Evolutionary conservation across 192 early-diverging fungal genomes (phyloP).

Genomic region (Coemansia sp.): DNA sequence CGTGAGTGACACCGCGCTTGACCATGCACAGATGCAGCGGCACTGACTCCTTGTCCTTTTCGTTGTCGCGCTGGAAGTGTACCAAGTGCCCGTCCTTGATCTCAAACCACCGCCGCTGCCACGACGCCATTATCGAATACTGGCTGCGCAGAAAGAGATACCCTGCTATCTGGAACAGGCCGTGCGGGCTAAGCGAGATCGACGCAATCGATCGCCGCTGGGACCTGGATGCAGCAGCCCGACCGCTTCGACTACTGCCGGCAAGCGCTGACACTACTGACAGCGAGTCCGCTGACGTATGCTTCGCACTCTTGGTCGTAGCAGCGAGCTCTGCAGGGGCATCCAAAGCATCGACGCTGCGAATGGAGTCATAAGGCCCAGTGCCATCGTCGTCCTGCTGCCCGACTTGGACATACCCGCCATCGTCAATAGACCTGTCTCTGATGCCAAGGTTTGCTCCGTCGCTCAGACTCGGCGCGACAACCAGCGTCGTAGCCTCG

Average conservation of each 20-base stretch:
- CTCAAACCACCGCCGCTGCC: slow-evolving; percentile 79
- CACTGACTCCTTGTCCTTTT: slow-evolving; percentile 61
- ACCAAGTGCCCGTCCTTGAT: slow-evolving; percentile 65
- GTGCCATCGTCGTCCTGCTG: slow-evolving; percentile 38
- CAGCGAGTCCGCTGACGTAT: background rate
- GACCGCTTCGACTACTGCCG: slow-evolving; percentile 1
- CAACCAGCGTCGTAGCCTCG: slow-evolving; percentile 20
- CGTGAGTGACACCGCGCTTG: slow-evolving; percentile 61
- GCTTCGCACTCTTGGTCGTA: slow-evolving; percentile 10
- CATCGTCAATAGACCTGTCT: slow-evolving; percentile 14
- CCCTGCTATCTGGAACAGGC: slow-evolving; percentile 65
- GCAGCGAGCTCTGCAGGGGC: slow-evolving; percentile 16
- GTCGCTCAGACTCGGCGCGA: slow-evolving; percentile 10
- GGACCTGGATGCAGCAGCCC: background rate
- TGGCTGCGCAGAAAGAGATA: slow-evolving; percentile 81
- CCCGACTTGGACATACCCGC: slow-evolving; percentile 44
- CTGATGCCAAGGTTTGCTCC: background rate
- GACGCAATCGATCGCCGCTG: slow-evolving; percentile 42
- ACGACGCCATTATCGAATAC: slow-evolving; percentile 74
- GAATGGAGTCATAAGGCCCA: slow-evolving; percentile 9
- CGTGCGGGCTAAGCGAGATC: slow-evolving; percentile 46
- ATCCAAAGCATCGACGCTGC: slow-evolving; percentile 22
- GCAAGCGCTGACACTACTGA: background rate
- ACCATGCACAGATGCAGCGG: slow-evolving; percentile 79
- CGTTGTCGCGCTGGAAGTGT: slow-evolving; percentile 60